Evolutionary conservation across 495 filamentous ascomycete genomes (phyloP).

Genomic region (Symbiotaphrina buchneri): DNA sequence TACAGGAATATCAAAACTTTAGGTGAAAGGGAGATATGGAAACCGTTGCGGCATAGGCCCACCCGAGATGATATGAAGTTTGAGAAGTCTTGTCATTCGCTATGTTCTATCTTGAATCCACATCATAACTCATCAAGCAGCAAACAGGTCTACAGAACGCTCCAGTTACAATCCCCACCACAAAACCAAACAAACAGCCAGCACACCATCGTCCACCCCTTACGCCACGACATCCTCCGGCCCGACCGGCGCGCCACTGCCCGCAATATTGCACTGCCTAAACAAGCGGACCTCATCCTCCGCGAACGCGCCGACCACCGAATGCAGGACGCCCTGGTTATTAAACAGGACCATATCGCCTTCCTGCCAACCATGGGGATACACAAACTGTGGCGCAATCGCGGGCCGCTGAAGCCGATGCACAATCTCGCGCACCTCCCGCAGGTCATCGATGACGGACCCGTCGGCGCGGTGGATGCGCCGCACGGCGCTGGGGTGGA

Average conservation of each 20-base stretch:
- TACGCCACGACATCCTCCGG: too few species aligned
- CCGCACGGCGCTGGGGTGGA: slow-evolving; percentile 44
- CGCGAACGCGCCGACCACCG: slow-evolving; percentile 49
- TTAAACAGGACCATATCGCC: slow-evolving; percentile 54
- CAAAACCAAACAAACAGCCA: too few species aligned
- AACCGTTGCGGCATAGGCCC: too few species aligned
- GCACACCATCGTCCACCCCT: too few species aligned
- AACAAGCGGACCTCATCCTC: slow-evolving; percentile 49
- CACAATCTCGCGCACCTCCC: slow-evolving; percentile 38
- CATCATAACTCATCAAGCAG: too few species aligned
- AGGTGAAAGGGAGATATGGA: too few species aligned
- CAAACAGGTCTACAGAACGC: too few species aligned
- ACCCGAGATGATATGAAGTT: too few species aligned
- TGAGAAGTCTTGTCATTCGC: too few species aligned
- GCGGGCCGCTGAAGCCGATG: slow-evolving; percentile 47
- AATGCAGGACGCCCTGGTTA: slow-evolving; percentile 48
- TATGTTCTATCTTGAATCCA: too few species aligned
- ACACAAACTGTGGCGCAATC: slow-evolving; percentile 41
- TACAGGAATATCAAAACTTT: too few species aligned
- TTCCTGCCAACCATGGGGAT: slow-evolving; percentile 53
- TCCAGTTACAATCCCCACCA: too few species aligned
- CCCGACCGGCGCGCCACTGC: slow-evolving; percentile 26
- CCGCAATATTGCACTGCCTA: slow-evolving; percentile 54
- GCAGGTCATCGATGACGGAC: slow-evolving; percentile 37
- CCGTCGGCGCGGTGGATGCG: slow-evolving; percentile 39